Evolutionary conservation across 495 filamentous ascomycete genomes (phyloP).

Genomic region (Aspergillus baeticus): DNA sequence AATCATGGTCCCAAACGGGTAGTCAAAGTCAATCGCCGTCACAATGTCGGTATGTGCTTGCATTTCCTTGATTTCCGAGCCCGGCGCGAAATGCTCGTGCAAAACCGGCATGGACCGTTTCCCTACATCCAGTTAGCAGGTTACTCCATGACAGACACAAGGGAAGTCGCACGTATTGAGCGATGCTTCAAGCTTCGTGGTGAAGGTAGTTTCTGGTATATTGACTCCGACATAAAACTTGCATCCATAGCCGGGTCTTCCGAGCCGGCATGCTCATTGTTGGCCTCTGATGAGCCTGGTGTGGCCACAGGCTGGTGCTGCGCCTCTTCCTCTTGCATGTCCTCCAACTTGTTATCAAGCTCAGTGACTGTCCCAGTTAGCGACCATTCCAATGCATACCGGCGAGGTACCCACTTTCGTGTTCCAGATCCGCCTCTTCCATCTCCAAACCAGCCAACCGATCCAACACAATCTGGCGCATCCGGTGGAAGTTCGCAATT

Average conservation of each 20-base stretch:
- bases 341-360: constrained; percentile 82
- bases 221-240: constrained; percentile 95
- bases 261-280: constrained; percentile 48
- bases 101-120: constrained; percentile 90
- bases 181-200: constrained; percentile 64
- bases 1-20: constrained; percentile 92
- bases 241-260: constrained; percentile 59
- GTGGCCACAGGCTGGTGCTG: constrained; percentile 38
- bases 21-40: constrained; percentile 92
- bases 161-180: constrained; percentile 46
- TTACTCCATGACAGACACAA: neutral
- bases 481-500: constrained; percentile 87
- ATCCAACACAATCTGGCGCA: constrained; percentile 91
- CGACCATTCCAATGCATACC: neutral
- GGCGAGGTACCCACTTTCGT: constrained; percentile 61
- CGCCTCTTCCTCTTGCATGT: constrained; percentile 69
- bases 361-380: constrained; percentile 60
- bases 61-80: constrained; percentile 82
- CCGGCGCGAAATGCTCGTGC: constrained; percentile 93
- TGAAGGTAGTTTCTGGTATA: constrained; percentile 88
- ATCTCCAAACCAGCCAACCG: constrained; percentile 86
- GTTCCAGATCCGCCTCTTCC: constrained; percentile 87
- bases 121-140: constrained; percentile 29
- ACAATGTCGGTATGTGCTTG: constrained; percentile 86
- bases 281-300: constrained; percentile 55